Evolutionary conservation across 2,329 filamentous ascomycete genomes (phyloP).

Genomic region (Penicillium thymicola): DNA sequence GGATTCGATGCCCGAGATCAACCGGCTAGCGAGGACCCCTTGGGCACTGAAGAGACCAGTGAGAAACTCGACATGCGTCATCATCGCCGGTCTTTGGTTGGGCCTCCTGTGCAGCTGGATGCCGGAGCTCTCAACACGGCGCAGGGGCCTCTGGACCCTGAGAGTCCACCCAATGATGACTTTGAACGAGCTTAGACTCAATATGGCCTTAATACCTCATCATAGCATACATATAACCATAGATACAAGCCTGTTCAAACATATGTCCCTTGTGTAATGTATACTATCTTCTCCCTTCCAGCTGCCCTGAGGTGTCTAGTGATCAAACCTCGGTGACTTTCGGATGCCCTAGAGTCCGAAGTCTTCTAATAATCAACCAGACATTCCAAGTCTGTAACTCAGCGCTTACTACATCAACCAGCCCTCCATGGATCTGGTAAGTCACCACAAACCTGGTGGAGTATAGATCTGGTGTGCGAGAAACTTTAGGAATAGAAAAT

Average conservation of each 20-base stretch:
- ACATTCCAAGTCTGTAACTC: no score
- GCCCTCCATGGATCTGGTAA: no score
- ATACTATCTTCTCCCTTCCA: no score
- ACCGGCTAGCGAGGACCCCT: slow-evolving; percentile 27
- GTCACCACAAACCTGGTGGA: no score
- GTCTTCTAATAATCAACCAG: no score
- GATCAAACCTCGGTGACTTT: no score
- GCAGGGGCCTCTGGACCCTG: slow-evolving; percentile 34
- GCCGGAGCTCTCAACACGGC: slow-evolving; percentile 48
- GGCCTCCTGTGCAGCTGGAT: slow-evolving; percentile 49
- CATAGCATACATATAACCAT: slow-evolving; percentile 25
- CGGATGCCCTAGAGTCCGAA: no score
- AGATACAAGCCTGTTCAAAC: slow-evolving; percentile 10
- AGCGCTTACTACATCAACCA: no score
- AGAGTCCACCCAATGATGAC: slow-evolving; percentile 42
- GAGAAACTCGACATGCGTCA: slow-evolving; percentile 55
- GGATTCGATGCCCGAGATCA: slow-evolving; percentile 33
- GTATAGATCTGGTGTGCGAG: no score
- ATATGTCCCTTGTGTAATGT: no score
- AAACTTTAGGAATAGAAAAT: no score
- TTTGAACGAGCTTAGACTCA: slow-evolving; percentile 45
- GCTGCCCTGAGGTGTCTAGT: no score
- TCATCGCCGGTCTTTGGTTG: slow-evolving; percentile 57
- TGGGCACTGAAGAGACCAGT: slow-evolving; percentile 44
- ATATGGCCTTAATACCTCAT: slow-evolving; percentile 15